phyloP scores from a whole-genome alignment of 1,284 basidiomycete genomes.

The Waitea zeae region DNA sequence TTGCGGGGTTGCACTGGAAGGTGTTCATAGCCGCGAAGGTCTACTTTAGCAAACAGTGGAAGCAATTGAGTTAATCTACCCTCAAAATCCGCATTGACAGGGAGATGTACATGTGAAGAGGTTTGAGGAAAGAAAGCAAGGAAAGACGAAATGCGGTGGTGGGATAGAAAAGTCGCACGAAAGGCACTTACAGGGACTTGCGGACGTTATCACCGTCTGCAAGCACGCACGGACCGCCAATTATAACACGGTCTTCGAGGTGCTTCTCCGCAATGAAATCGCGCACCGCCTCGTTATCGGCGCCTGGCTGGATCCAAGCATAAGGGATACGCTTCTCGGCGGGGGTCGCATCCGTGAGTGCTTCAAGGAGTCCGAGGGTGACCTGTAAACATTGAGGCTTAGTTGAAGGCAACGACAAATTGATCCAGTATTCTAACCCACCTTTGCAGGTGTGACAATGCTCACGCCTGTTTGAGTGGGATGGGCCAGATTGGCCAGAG shows the following conservation, averaged over 20 bases:
- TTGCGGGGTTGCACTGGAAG: no score
- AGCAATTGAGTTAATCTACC: no score
- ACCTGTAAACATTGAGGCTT: conserved; percentile 24
- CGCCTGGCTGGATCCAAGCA: conserved; percentile 79
- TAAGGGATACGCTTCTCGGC: no score
- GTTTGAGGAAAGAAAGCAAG: no score
- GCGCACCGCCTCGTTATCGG: conserved; percentile 41
- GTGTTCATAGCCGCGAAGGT: no score
- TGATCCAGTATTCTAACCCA: conserved; percentile 10
- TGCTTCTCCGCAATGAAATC: conserved; percentile 33
- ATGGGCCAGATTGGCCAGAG: conserved; percentile 38
- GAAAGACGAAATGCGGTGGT: no score
- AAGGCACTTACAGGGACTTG: conserved; percentile 11
- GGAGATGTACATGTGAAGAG: no score
- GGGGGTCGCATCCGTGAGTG: conserved; percentile 40
- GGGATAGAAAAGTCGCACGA: no score
- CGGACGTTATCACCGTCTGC: conserved; percentile 46
- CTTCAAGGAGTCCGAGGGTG: conserved; percentile 44
- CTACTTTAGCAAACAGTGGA: no score
- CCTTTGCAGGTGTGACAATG: conserved; percentile 61
- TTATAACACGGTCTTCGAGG: conserved; percentile 42
- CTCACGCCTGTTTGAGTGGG: conserved; percentile 62
- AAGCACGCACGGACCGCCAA: conserved; percentile 63
- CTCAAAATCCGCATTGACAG: no score
- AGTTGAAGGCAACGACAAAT: background rate